Evolutionary conservation across 306 rosid species (phyloP).

Genomic region (Morella rubra): DNA sequence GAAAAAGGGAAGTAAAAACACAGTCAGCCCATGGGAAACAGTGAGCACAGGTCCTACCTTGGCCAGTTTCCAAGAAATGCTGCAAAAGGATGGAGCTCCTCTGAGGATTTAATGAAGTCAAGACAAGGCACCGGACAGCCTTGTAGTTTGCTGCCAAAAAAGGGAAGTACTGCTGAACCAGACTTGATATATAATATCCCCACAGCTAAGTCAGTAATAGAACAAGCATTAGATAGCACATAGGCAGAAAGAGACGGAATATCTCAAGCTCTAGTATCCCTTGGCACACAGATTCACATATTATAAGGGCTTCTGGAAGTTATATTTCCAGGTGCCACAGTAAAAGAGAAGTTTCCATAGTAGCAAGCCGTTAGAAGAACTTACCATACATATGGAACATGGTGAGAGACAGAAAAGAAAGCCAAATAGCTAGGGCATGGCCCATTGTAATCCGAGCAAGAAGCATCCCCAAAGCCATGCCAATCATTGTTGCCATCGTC

Average conservation of each 20-base stretch:
- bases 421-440: constrained; percentile 76
- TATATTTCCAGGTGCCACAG: neutral
- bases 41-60: constrained; percentile 51
- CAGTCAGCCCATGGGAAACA: neutral
- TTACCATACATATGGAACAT: constrained; percentile 85
- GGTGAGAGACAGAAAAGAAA: constrained; percentile 73
- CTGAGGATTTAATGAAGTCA: constrained; percentile 75
- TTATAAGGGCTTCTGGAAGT: neutral
- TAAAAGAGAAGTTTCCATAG: neutral
- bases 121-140: constrained; percentile 82
- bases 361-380: constrained; percentile 20
- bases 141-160: constrained; percentile 69
- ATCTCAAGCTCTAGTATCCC: neutral
- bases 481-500: constrained; percentile 79
- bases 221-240: neutral
- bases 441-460: constrained; percentile 74
- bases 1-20: neutral
- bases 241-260: neutral
- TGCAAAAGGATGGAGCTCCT: constrained; percentile 78
- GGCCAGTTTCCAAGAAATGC: constrained; percentile 63
- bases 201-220: neutral
- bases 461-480: constrained; percentile 89
- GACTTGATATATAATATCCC: constrained; percentile 12
- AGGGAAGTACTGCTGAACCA: constrained; percentile 2
- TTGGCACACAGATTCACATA: neutral